Conservation (phyloP, 192 early-diverging fungal genomes). For the Coemansia umbellata region DNA sequence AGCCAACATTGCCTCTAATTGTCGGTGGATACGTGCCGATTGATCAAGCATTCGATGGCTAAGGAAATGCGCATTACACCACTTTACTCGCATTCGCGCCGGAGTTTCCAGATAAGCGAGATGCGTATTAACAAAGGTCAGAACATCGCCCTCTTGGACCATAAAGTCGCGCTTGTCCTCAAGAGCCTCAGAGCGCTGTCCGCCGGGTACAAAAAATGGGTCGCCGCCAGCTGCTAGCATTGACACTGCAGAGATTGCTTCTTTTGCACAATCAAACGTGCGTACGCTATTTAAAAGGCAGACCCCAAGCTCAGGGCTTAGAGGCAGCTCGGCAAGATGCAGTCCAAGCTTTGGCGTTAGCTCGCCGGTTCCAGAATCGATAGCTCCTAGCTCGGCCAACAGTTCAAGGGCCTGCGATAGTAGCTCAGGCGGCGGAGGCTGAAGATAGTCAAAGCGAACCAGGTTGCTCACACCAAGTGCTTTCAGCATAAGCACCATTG, state of each 20-base stretch:
- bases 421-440: conserved; percentile 90
- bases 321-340: conserved; percentile 91
- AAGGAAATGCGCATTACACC: conserved; percentile 75
- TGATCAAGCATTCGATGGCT: conserved; percentile 79
- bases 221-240: conserved; percentile 79
- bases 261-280: conserved; percentile 74
- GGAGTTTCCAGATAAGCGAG: conserved; percentile 87
- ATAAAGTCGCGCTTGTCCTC: conserved; percentile 87
- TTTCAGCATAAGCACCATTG: conserved; percentile 82
- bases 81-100: conserved; percentile 73
- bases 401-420: conserved; percentile 83
- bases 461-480: conserved; percentile 92
- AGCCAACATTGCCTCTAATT: conserved; percentile 72
- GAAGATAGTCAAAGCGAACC: conserved; percentile 95
- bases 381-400: conserved; percentile 76
- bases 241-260: conserved; percentile 86
- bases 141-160: conserved; percentile 88
- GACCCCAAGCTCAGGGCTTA: conserved; percentile 84
- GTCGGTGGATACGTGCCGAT: conserved; percentile 84
- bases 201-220: conserved; percentile 77
- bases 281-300: conserved; percentile 76
- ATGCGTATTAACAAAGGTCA: conserved; percentile 82
- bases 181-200: conserved; percentile 74
- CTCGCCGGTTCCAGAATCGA: conserved; percentile 79
- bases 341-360: conserved; percentile 82